A percentile compares a stretch with the other conserved stretches of the same genome.
These are phyloP conservation scores for Stephanodiscus triporus DNA, from an alignment of 108 stramenopile species.

Conservation along the genomic window DNA sequence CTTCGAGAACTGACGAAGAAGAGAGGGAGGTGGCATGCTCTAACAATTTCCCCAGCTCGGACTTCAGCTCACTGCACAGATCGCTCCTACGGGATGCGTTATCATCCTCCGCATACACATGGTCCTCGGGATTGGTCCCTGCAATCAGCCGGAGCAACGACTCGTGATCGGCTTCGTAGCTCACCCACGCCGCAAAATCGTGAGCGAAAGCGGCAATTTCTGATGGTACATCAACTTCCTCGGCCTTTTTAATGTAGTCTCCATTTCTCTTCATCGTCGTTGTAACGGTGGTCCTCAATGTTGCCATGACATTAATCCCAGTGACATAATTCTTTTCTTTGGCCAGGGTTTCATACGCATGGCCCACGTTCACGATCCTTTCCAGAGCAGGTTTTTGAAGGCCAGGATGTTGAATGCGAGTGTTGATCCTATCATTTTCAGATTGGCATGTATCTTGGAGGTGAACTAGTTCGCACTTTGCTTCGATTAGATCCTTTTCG, in stretches of 20 bases:
- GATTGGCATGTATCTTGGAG: constrained; percentile 33
- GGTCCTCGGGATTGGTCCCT: constrained; percentile 52
- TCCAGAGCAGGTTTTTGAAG: constrained; percentile 35
- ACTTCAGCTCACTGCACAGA: constrained; percentile 40
- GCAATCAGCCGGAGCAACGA: constrained; percentile 47
- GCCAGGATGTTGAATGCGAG: constrained; percentile 36
- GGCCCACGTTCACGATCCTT: constrained; percentile 45
- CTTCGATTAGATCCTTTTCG: constrained; percentile 34
- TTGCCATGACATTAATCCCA: constrained; percentile 44
- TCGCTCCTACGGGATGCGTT: constrained; percentile 32
- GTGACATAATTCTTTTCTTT: constrained; percentile 55
- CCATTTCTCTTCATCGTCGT: constrained; percentile 20
- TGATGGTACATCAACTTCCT: constrained; percentile 44
- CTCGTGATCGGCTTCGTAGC: constrained; percentile 53
- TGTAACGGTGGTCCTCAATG: constrained; percentile 13
- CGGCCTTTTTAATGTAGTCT: constrained; percentile 21
- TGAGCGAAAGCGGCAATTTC: constrained; percentile 54
- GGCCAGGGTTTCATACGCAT: constrained; percentile 49
- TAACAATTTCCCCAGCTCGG: constrained; percentile 30
- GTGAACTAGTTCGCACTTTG: constrained; percentile 31
- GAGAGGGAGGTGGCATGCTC: constrained; percentile 27
- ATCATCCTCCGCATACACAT: constrained; percentile 57
- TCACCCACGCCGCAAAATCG: constrained; percentile 53
- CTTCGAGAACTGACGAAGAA: constrained; percentile 17
- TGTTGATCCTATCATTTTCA: constrained; percentile 32